Percentiles rank a stretch among this genome's conserved stretches.
phyloP scores from a whole-genome alignment of 768 basidiomycete genomes.

The Lactifluus piperatus region DNA sequence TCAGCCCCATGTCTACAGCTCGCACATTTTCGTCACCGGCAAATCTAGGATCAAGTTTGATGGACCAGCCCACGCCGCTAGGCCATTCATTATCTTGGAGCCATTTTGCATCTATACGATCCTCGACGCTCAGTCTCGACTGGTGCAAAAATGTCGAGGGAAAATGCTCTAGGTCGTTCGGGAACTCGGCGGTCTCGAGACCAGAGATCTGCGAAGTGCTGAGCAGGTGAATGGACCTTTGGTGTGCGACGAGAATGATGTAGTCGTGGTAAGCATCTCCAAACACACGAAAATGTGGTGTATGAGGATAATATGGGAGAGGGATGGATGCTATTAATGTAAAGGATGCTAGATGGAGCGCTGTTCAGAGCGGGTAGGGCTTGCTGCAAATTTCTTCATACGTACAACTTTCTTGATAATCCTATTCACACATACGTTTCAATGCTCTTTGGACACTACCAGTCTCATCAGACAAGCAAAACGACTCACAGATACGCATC shows the following conservation, averaged over 20 bases:
- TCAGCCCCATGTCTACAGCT: slow-evolving; percentile 14
- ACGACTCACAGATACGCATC: slow-evolving; percentile 49
- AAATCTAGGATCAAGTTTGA: not conserved
- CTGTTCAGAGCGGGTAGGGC: not conserved
- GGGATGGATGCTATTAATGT: slow-evolving; percentile 44
- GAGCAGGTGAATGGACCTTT: slow-evolving; percentile 5
- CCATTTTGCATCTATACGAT: not conserved
- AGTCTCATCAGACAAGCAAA: not conserved
- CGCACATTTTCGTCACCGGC: not conserved
- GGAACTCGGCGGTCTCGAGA: slow-evolving; percentile 5
- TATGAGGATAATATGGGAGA: slow-evolving; percentile 31
- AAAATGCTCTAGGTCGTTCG: not conserved
- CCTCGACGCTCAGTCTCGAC: slow-evolving; percentile 2
- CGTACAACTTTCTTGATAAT: slow-evolving; percentile 71
- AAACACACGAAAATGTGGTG: slow-evolving; percentile 37
- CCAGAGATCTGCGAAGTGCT: slow-evolving; percentile 1
- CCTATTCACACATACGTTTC: slow-evolving; percentile 32
- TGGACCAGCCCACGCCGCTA: slow-evolving; percentile 1
- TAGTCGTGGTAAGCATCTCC: slow-evolving; percentile 37
- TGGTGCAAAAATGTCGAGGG: not conserved
- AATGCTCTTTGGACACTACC: not conserved
- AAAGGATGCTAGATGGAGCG: slow-evolving; percentile 47
- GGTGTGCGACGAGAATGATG: slow-evolving; percentile 33
- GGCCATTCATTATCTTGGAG: slow-evolving; percentile 1
- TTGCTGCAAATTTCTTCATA: not conserved